Evolutionary conservation across 441 rosid genomes (phyloP).

Genomic region (Brassica hybrid): DNA sequence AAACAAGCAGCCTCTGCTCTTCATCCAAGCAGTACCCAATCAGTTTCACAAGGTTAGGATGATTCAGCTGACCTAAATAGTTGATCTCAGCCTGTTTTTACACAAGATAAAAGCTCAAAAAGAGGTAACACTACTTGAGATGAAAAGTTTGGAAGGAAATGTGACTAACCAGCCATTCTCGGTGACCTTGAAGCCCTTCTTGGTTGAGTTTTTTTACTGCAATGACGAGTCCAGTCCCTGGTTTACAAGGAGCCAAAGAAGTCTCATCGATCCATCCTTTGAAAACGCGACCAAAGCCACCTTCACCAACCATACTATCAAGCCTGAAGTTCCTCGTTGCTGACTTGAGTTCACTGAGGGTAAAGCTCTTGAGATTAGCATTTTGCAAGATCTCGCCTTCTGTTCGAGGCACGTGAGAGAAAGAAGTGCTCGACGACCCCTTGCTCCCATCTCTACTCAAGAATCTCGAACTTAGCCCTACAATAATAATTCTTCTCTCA

Average conservation of each 20-base stretch:
- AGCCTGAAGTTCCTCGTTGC: too few relatives aligned
- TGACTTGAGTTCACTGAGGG: too few relatives aligned
- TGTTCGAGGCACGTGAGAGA: slow-evolving; percentile 56
- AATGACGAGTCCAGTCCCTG: slow-evolving; percentile 62
- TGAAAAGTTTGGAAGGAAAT: background rate
- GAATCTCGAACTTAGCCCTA: slow-evolving; percentile 61
- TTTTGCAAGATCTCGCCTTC: too few relatives aligned
- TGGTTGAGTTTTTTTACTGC: slow-evolving; percentile 65
- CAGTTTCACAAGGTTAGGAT: slow-evolving; percentile 71
- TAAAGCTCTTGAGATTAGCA: too few relatives aligned
- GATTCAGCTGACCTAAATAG: slow-evolving; percentile 68
- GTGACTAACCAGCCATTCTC: slow-evolving; percentile 61
- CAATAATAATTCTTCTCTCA: slow-evolving; percentile 18
- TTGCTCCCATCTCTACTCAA: slow-evolving; percentile 58
- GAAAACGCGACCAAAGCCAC: too few relatives aligned
- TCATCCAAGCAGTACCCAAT: slow-evolving; percentile 69
- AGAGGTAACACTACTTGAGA: too few relatives aligned
- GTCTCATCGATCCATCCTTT: slow-evolving; percentile 78
- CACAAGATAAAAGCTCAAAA: background rate
- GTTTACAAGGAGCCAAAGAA: slow-evolving; percentile 55
- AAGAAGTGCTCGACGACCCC: slow-evolving; percentile 48
- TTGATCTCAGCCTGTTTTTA: slow-evolving; percentile 66
- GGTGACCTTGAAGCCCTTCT: slow-evolving; percentile 63
- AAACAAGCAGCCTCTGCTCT: slow-evolving; percentile 69
- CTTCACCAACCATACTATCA: too few relatives aligned